Percentiles rank a stretch among this genome's conserved stretches.
Evolutionary conservation across 2,329 filamentous ascomycete species (phyloP).

Genomic region (Annulohypoxylon truncatum): DNA sequence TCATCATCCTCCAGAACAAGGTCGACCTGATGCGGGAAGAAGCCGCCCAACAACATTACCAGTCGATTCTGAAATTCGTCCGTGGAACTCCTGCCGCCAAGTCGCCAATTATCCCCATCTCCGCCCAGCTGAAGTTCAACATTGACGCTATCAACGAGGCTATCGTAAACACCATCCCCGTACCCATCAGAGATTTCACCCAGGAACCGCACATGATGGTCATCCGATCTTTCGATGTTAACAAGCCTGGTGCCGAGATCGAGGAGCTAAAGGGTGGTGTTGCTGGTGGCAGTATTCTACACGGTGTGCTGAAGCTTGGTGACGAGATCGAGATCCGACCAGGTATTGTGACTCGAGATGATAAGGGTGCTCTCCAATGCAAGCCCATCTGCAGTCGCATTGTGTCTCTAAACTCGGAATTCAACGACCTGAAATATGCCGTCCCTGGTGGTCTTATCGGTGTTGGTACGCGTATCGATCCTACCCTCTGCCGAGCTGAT

Average conservation of each 20-base stretch:
- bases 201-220: conserved; percentile 98
- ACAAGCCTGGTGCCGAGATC: conserved; percentile 99
- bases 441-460: conserved; percentile 97
- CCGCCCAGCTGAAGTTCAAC: conserved; percentile 99
- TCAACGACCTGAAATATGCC: conserved; percentile 98
- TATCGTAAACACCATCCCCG: conserved; percentile 93
- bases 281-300: conserved; percentile 95
- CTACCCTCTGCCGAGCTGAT: conserved; percentile 97
- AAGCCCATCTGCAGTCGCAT: conserved; percentile 97
- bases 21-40: conserved; percentile 98
- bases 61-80: conserved; percentile 98
- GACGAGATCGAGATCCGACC: conserved; percentile 99
- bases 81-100: conserved; percentile 96
- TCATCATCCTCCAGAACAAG: conserved; percentile 99
- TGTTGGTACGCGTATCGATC: conserved; percentile 97
- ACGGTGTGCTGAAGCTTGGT: conserved; percentile 94
- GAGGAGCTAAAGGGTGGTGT: conserved; percentile 99
- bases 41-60: conserved; percentile 90
- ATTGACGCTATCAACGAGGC: conserved; percentile 98
- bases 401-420: conserved; percentile 94
- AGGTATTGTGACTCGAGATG: conserved; percentile 97
- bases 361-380: conserved; percentile 93
- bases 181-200: conserved; percentile 90
- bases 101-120: conserved; percentile 94
- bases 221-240: conserved; percentile 99